Evolutionary conservation across 2,329 filamentous ascomycete species (phyloP).

Genomic region (Sclerotinia spermophila): DNA sequence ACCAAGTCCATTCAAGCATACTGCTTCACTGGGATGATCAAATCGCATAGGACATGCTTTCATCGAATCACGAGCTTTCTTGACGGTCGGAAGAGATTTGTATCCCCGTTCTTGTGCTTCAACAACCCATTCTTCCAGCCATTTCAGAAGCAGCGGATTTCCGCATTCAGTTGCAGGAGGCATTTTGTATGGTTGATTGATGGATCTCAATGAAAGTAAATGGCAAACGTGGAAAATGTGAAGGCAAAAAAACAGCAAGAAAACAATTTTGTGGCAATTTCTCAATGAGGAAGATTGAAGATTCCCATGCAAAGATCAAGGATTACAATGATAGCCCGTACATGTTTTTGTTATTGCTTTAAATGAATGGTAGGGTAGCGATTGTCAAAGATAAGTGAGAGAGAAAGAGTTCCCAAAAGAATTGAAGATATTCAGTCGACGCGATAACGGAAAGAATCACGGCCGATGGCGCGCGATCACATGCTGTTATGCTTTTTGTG

Average conservation of each 20-base stretch:
- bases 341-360: background rate
- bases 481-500: background rate
- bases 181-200: background rate
- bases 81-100: constrained; percentile 39
- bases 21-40: constrained; percentile 66
- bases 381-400: background rate
- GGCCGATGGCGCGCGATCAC: background rate
- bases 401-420: background rate
- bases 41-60: constrained; percentile 65
- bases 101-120: constrained; percentile 70
- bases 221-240: background rate
- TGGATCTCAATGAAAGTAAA: background rate
- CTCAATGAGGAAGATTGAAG: background rate
- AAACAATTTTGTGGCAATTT: background rate
- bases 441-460: background rate
- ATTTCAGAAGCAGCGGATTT: constrained; percentile 68
- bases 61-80: constrained; percentile 70
- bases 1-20: constrained; percentile 70
- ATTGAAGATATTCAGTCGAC: background rate
- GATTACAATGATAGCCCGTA: background rate
- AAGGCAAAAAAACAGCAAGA: background rate
- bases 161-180: constrained; percentile 27
- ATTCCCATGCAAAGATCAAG: background rate
- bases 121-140: constrained; percentile 77
- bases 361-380: background rate